Conservation (phyloP, 768 basidiomycete genomes). For the Rhodotorula toruloides region DNA sequence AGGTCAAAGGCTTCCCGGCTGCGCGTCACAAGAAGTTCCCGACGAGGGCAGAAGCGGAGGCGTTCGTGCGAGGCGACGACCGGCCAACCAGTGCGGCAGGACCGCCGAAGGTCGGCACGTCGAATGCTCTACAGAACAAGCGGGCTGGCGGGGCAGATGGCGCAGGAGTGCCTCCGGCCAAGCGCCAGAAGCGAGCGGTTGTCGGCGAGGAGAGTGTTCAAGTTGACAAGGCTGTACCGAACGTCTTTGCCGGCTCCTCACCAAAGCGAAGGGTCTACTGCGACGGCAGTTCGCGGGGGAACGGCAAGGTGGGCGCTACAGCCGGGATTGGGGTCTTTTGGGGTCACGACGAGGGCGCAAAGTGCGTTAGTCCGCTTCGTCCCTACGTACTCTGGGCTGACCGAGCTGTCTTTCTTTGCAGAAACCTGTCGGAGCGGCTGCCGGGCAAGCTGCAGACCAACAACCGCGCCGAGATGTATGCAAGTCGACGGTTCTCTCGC, state of each 20-base stretch:
- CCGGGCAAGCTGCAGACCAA: constrained; percentile 59
- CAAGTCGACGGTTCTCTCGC: constrained; percentile 46
- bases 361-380: neutral
- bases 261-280: constrained; percentile 60
- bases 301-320: constrained; percentile 61
- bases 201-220: neutral
- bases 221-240: constrained; percentile 1
- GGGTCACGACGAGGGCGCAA: constrained; percentile 50
- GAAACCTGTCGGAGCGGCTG: constrained; percentile 33
- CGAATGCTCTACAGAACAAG: neutral
- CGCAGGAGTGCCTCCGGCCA: neutral
- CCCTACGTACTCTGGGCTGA: no score
- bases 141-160: neutral
- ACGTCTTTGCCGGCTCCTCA: neutral
- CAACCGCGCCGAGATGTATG: constrained; percentile 81
- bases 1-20: constrained; percentile 61
- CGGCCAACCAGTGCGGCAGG: neutral
- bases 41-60: constrained; percentile 57
- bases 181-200: neutral
- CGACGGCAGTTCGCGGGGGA: constrained; percentile 81
- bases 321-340: constrained; percentile 91
- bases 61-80: constrained; percentile 48
- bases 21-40: constrained; percentile 66
- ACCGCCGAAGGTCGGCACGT: neutral
- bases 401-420: no score